Evolutionary conservation across 73 alveolate species (phyloP), one percentile per base, ranked within the genome.

Genomic region (Paramecium sexaurelia): DNA sequence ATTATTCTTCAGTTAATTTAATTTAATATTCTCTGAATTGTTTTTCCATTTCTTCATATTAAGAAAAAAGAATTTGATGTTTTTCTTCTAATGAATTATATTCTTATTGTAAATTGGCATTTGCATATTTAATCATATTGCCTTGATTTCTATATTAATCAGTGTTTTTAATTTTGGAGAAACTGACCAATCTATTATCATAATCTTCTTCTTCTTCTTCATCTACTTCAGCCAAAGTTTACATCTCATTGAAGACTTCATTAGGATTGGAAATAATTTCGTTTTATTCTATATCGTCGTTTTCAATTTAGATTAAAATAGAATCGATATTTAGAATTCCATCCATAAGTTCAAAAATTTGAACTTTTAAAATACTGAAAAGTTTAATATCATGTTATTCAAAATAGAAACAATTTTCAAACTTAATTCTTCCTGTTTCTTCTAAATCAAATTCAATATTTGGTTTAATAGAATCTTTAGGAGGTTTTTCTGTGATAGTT

Each of bases 391-490:
- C 87, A 13, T 27, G 56, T 22, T 73, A n/a, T 73, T 73, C 87
- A 36, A 73, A 22, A 36, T 73, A 73, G 26, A 29, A 61, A 32
- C 83, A 61, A 32, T 61, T 61, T 24, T 61, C 83, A 11, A 61
- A 61, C 26, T 61, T 61, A 61, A 61, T 61, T 29, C 83, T 26
- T 4, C 57, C 87, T 73, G 57, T 39, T 73, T 73, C 87, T 33
- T 73, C 87, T 15, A 36, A 11, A 20, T 39, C 87, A 73, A 73
- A 73, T 6, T 73, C 87, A 36, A 73, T 36, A 36, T 73, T 73
- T 6, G 83, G 83, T 61, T 61, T 61, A 11, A 73, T 73, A 33
- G 55, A 19, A 39, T 33, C 87, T 6, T 73, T 73, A 15, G 87
- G 57, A 15, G 83, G 83, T 24, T 61, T 61, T 0, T 61, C 83